Evolutionary conservation across 495 filamentous ascomycete species (phyloP).

Genomic region (Daldinia childiae): DNA sequence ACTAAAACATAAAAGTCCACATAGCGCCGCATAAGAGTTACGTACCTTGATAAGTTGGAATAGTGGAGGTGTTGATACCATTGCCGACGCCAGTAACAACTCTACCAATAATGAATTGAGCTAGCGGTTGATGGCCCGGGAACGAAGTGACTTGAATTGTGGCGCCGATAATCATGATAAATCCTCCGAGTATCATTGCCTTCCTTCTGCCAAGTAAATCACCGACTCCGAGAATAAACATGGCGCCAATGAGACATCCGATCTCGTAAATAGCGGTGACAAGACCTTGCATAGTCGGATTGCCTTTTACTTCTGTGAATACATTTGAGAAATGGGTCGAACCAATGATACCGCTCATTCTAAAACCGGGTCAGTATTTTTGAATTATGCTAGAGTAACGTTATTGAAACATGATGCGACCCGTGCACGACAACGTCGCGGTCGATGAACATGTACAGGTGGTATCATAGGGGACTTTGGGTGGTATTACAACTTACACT

Average conservation of each 20-base stretch:
- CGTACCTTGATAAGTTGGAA: constrained; percentile 78
- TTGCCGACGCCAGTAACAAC: constrained; percentile 77
- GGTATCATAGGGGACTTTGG: background rate
- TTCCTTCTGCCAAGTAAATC: constrained; percentile 72
- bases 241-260: constrained; percentile 78
- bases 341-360: constrained; percentile 83
- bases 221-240: constrained; percentile 73
- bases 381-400: background rate
- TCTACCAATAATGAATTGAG: constrained; percentile 78
- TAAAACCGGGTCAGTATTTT: constrained; percentile 53
- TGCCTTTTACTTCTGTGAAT: constrained; percentile 71
- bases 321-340: constrained; percentile 73
- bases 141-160: constrained; percentile 69
- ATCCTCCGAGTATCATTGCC: constrained; percentile 65
- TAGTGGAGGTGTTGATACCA: constrained; percentile 75
- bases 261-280: constrained; percentile 88
- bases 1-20: background rate
- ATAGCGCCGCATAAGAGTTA: constrained; percentile 55
- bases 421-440: background rate
- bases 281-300: constrained; percentile 79
- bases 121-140: constrained; percentile 48
- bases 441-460: background rate
- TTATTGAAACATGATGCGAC: background rate
- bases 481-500: constrained; percentile 34
- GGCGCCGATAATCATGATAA: constrained; percentile 75